Evolutionary conservation across 1,284 basidiomycete species (phyloP), one percentile per base, ranked within the genome.

Genomic region (Afroboletus lepidellus): DNA sequence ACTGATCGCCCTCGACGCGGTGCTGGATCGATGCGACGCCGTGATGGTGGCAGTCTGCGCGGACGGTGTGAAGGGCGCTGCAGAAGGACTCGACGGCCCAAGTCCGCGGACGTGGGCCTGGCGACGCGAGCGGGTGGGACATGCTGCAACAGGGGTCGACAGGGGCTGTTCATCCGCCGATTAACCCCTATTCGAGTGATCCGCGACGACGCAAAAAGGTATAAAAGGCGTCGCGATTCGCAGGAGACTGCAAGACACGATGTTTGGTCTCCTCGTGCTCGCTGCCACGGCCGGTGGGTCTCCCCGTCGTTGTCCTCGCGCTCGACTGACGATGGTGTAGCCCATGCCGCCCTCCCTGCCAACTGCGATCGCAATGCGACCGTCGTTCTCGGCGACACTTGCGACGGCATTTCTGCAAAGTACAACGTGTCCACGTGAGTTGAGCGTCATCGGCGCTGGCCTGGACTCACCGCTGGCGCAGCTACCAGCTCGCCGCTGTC

Each of bases 361-460:
- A 46, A 53, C 41, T 80, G 77, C 57, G 66, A 72, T 18, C 73
- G 75, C 33, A 67, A 51, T 41, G 73, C 73, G 50, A 74, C 72
- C 8, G 72, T 80, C 34, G 53, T 53, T 21, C 7, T 52, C 2
- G 70, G 46, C 11, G 48, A 64, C 38, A 64, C 56, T 27, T 67
- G 62, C 46, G 7, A 79, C 54, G 46, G n/a, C 8, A 80, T 79
- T 57, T 77, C 74, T 41, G 72, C 70, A 24, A 53, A 67, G 41
- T 60, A 79, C 46, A 71, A 72, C 33, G 74, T 69, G 25, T 77
- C 77, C 16, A 80, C 74, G 69, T 77, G 34, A 56, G 73, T 48
- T 9, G 8, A 4, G 23, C 11, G 13, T 30, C 13, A 11, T 18
- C 16, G 27, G 27, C 9, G 13, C 9, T 41, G 5, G 4, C 25